phyloP scores from a whole-genome alignment of 1,284 basidiomycete genomes.

The Ceratobasidium sp. region DNA sequence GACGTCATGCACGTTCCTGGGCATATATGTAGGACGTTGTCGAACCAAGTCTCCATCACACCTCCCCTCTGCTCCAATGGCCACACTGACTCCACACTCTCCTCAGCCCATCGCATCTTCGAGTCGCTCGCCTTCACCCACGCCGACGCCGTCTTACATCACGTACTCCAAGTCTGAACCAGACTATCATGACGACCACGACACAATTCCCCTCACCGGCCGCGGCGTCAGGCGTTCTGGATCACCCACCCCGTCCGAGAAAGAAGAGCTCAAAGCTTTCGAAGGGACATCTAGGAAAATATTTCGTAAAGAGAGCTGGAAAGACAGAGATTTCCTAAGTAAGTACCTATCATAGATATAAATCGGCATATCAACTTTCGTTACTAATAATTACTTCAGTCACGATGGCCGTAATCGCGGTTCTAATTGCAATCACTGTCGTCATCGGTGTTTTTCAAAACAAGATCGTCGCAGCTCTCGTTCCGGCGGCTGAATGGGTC shows the following conservation, averaged over 20 bases:
- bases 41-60: neutral
- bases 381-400: neutral
- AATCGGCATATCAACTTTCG: too few relatives aligned
- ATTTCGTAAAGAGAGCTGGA: slow-evolving; percentile 36
- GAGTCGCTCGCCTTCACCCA: slow-evolving; percentile 4
- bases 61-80: slow-evolving; percentile 2
- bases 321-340: slow-evolving; percentile 29
- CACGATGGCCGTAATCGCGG: slow-evolving; percentile 3
- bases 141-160: neutral
- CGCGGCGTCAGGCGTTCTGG: slow-evolving; percentile 1
- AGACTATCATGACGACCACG: slow-evolving; percentile 6
- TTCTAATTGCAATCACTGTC: slow-evolving; percentile 11
- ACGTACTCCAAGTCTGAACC: slow-evolving; percentile 18
- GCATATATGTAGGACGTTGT: neutral
- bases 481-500: slow-evolving; percentile 34
- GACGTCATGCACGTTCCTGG: neutral
- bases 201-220: slow-evolving; percentile 7
- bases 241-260: slow-evolving; percentile 39
- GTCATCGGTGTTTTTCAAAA: slow-evolving; percentile 21
- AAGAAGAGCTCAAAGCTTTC: slow-evolving; percentile 33
- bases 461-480: slow-evolving; percentile 19
- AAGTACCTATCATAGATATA: neutral
- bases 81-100: neutral
- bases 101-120: slow-evolving; percentile 13
- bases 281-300: slow-evolving; percentile 7